phyloP scores from a whole-genome alignment of 2,329 filamentous ascomycete species.

The Pyrenophora seminiperda region DNA sequence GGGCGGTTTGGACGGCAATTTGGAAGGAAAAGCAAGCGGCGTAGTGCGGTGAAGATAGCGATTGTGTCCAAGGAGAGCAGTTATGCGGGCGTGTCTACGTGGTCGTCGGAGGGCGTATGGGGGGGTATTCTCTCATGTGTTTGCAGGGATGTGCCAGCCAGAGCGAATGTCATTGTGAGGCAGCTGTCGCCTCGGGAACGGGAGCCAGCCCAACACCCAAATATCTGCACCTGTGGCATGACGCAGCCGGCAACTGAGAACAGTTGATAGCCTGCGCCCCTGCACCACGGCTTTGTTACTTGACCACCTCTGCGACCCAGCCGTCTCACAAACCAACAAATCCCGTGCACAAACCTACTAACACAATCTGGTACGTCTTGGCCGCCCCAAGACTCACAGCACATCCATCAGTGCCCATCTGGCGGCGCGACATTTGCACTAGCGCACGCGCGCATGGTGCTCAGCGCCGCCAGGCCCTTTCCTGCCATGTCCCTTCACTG shows the following conservation, averaged over 20 bases:
- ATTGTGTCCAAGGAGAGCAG: conserved; percentile 9
- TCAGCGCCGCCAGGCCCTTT: background rate
- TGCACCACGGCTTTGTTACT: background rate
- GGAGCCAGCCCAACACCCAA: conserved; percentile 10
- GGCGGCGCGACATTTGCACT: conserved; percentile 6
- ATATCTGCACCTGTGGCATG: conserved; percentile 5
- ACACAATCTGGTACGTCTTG: conserved; percentile 15
- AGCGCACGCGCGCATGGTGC: conserved; percentile 7
- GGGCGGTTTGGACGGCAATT: conserved; percentile 8
- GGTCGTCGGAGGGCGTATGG: background rate
- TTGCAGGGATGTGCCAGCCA: conserved; percentile 16
- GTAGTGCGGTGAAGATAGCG: conserved; percentile 6
- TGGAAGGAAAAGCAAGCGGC: conserved; percentile 4
- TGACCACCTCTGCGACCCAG: background rate
- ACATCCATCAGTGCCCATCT: background rate
- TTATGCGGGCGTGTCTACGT: background rate
- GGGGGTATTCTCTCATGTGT: conserved; percentile 3
- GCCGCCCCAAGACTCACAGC: conserved; percentile 3
- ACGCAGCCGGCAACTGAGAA: too few species aligned
- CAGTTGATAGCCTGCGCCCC: too few species aligned
- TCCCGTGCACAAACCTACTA: background rate
- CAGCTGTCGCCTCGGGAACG: conserved; percentile 13
- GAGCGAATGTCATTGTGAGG: conserved; percentile 9
- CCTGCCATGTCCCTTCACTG: background rate
- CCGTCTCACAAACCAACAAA: background rate